Evolutionary conservation across 176 grass and related monocot species (phyloP), one percentile per base, ranked within the genome.

Genomic region (Eragrostis curvula): DNA sequence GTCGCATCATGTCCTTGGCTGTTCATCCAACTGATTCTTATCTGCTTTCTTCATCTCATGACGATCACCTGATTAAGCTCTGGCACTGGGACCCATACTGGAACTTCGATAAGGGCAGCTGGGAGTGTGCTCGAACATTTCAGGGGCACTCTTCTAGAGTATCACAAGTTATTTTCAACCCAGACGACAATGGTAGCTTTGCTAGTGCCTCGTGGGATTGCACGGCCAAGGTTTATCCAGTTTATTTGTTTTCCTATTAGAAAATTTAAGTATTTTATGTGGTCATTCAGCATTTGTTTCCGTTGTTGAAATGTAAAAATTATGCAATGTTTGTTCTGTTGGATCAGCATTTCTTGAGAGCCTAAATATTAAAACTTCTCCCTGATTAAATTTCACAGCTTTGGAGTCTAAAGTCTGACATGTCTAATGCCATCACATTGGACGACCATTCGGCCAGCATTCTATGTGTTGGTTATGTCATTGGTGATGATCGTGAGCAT

Each of bases 41-140:
- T 48, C 63, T 91, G 58, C 32, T 94, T 15, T 94, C 92, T 23
- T 90, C 88, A 4, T 94, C 91, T 66, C 64, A 67, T 5, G 71
- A 89, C 56, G 80, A 91, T 61, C 86, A 87, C 45, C 28, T 82
- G 50, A 91, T 94, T 75, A 94, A 94, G 49, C 86, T 94, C 43
- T 94, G 89, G 92, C 86, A 89, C 51, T 94, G 92, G 92, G 81
- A 87, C n/a, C n/a, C n/a, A n/a, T n/a, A n/a, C n/a, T n/a, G n/a
- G n/a, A n/a, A n/a, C n/a, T n/a, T n/a, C n/a, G n/a, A n/a, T n/a
- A n/a, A n/a, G n/a, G n/a, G n/a, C 32, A 66, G 36, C 52, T 94
- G 86, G 86, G 65, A 74, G 25, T 94, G 92, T 49, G 87, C 60
- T 20, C 92, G 88, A 87, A 91, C 76, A 70, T 94, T 91, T 70